A percentile compares a stretch with the other conserved stretches of the same genome.
These are phyloP conservation scores for Cladophialophora yegresii DNA, from an alignment of 2,329 filamentous ascomycete species.

Conservation along the genomic window DNA sequence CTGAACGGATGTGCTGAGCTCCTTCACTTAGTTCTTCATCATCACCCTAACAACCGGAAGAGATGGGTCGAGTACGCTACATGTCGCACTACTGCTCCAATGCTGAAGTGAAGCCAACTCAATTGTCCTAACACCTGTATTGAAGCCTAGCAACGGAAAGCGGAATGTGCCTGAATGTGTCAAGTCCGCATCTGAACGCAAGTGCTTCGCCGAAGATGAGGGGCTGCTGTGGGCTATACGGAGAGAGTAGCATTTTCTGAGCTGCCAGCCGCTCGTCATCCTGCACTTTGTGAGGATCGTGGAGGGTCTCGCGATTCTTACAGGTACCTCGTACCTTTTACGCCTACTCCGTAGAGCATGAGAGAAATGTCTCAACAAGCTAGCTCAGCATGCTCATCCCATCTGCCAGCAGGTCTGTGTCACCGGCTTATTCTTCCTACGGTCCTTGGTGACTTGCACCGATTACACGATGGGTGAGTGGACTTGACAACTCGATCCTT, in stretches of 20 bases:
- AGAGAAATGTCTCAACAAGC: neutral
- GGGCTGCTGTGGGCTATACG: neutral
- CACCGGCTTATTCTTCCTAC: slow-evolving; percentile 1
- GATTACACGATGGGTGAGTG: neutral
- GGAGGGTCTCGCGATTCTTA: neutral
- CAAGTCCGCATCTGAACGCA: neutral
- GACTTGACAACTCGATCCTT: neutral
- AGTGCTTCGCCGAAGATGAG: neutral
- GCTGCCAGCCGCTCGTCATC: too few species aligned
- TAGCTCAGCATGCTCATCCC: neutral
- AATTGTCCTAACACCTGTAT: neutral
- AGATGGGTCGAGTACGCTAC: neutral
- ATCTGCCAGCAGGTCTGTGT: neutral
- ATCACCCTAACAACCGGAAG: neutral
- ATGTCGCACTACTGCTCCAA: neutral
- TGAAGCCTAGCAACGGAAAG: neutral
- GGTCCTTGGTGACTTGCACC: slow-evolving; percentile 4
- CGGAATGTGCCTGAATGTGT: neutral
- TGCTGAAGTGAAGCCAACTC: neutral
- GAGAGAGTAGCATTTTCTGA: neutral
- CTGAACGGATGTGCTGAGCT: neutral
- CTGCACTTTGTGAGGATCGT: neutral
- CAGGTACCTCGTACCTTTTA: too few species aligned
- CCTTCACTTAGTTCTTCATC: neutral
- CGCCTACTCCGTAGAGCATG: neutral